These are phyloP conservation scores for Sarocladium oryzae DNA, from an alignment of 2,329 filamentous ascomycete species.

Conservation along the genomic window DNA sequence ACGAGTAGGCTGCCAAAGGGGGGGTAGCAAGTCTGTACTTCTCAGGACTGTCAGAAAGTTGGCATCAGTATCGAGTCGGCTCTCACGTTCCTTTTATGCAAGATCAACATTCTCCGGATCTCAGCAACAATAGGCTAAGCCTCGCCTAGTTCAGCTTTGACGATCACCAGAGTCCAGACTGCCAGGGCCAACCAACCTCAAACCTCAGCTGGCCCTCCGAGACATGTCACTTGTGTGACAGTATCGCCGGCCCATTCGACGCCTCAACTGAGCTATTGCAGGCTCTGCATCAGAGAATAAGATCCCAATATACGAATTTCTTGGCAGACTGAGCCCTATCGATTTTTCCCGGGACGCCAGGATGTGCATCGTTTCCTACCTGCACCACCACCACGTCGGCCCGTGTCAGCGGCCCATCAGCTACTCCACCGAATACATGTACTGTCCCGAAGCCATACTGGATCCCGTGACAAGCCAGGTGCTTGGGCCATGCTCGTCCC, in stretches of 20 bases:
- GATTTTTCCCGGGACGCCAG: neutral
- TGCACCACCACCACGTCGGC: slow-evolving; percentile 43
- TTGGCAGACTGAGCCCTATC: too few species aligned
- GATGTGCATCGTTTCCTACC: slow-evolving; percentile 46
- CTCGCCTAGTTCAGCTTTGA: too few species aligned
- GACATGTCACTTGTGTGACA: neutral
- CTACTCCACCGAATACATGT: slow-evolving; percentile 36
- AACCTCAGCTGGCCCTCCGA: neutral
- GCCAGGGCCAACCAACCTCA: too few species aligned
- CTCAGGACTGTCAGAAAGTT: too few species aligned
- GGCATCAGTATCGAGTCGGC: too few species aligned
- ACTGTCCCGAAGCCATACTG: slow-evolving; percentile 30
- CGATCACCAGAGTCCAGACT: too few species aligned
- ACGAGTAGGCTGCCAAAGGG: too few species aligned
- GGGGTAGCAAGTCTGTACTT: too few species aligned
- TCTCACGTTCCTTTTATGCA: too few species aligned
- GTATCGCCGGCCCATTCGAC: neutral
- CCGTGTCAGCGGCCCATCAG: slow-evolving; percentile 36
- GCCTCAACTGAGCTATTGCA: slow-evolving; percentile 7
- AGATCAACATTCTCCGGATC: too few species aligned
- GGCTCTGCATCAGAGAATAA: neutral
- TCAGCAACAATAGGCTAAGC: too few species aligned
- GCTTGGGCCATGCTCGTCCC: slow-evolving; percentile 16
- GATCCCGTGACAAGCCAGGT: slow-evolving; percentile 22
- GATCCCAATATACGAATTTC: neutral